Base-by-base conservation (phyloP, 73 alveolate species). In the Stentor roeselii region DNA sequence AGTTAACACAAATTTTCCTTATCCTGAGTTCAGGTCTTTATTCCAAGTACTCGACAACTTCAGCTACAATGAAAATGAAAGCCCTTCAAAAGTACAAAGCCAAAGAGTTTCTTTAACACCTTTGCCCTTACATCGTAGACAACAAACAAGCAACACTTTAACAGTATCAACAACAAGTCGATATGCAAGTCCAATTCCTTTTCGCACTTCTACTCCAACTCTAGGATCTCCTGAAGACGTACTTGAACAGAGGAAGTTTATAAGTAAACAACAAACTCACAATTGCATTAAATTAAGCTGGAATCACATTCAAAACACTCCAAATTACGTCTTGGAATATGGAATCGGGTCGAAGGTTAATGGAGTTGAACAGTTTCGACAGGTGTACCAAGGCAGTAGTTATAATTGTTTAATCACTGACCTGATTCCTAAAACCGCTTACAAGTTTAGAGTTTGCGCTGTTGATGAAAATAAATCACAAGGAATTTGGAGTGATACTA, bases 381-480 rank as follows among this genome's bases (percentile, higher is more conserved):
- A 89, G 78, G 87, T 89, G 4, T 89, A 89, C 58, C 38, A 86
- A 60, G 95, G 95, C 39, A 67, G 60, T 30, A 85, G 90, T 15
- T 86, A 86, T 83, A 89, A 60, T 37, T 83, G 95, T 85, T 84
- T 89, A 3, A 84, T 89, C 27, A 82, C 90, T 50, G 95, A 89
- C 42, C 84, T 89, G 3, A 82, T 75, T 27, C 90, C 95, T 0
- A 78, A 75, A 74, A 89, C 95, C 14, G 80, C 58, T 42, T 89
- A 89, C 40, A 60, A 92, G 60, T 75, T 89, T 82, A 82, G 95
- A 86, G 95, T 89, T 0, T 89, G 87, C 30, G 88, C 94, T 31
- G 60, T 39, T 0, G 36, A 31, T 6, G 83, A 59, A 50, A 87
- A 88, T 40, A 40, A 3, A 3, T 4, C 4, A 27, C 67, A 39